Conservation (phyloP, 2,329 filamentous ascomycete genomes). For the Fusarium hainanense region DNA sequence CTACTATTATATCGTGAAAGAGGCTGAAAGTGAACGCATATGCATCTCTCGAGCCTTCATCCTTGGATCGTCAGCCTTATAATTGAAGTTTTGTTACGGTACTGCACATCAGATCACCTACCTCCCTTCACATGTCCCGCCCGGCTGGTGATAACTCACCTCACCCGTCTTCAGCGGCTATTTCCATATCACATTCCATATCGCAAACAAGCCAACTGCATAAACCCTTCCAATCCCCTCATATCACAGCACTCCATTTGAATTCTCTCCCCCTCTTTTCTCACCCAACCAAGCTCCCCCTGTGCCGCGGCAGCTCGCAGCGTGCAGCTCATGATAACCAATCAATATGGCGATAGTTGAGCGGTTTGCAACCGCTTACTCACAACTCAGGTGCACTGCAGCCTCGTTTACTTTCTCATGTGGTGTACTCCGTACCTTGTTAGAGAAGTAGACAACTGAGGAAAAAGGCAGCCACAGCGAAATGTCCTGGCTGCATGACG, state of each 20-base stretch:
- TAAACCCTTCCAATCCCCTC: conserved; percentile 25
- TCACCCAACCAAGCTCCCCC: conserved; percentile 21
- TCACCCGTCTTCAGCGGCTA: background rate
- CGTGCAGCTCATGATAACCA: conserved; percentile 19
- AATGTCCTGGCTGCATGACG: conserved; percentile 24
- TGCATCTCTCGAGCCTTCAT: conserved; percentile 27
- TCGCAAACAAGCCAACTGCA: background rate
- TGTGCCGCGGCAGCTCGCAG: conserved; percentile 26
- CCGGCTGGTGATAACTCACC: background rate
- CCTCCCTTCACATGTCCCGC: conserved; percentile 7
- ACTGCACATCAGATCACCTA: conserved; percentile 7
- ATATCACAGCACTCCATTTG: conserved; percentile 14
- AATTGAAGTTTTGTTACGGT: conserved; percentile 13
- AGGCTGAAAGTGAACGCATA: background rate
- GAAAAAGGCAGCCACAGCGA: conserved; percentile 28
- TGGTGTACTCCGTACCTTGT: background rate
- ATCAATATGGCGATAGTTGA: conserved; percentile 11
- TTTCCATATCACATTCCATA: conserved; percentile 5
- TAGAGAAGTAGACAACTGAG: background rate
- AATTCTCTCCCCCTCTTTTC: conserved; percentile 6
- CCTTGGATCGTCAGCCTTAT: conserved; percentile 32
- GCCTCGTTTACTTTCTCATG: conserved; percentile 37
- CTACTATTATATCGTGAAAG: background rate
- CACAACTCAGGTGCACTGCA: conserved; percentile 24
- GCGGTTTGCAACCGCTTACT: conserved; percentile 13